These are phyloP conservation scores for Colletotrichum spaethianum DNA, from an alignment of 2,329 filamentous ascomycete genomes.

Conservation along the genomic window DNA sequence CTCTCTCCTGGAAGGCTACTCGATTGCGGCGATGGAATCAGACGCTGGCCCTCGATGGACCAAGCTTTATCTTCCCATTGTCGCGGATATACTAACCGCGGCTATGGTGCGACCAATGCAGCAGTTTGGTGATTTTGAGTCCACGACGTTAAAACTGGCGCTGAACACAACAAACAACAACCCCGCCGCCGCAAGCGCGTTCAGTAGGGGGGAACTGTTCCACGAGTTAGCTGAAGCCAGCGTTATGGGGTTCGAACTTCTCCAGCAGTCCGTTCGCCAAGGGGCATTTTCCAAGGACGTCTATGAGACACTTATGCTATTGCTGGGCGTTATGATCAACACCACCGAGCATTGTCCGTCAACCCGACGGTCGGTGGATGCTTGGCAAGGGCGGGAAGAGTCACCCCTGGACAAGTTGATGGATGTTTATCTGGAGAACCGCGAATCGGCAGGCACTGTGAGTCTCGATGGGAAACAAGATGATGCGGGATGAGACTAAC, in stretches of 20 bases:
- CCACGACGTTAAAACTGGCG: conserved; percentile 76
- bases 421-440: conserved; percentile 76
- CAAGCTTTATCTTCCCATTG: conserved; percentile 63
- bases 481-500: conserved; percentile 36
- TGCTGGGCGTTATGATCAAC: conserved; percentile 89
- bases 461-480: conserved; percentile 47
- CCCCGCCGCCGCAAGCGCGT: conserved; percentile 75
- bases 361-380: conserved; percentile 63
- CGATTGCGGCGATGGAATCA: conserved; percentile 62
- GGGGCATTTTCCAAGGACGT: conserved; percentile 64
- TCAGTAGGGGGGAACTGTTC: conserved; percentile 73
- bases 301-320: conserved; percentile 81
- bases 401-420: conserved; percentile 72
- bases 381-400: conserved; percentile 52
- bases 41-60: conserved; percentile 57
- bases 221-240: conserved; percentile 64
- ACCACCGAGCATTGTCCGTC: conserved; percentile 82
- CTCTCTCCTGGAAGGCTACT: conserved; percentile 69
- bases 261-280: conserved; percentile 63
- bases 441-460: conserved; percentile 78
- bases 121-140: conserved; percentile 58
- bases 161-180: conserved; percentile 92
- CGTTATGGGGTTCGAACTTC: conserved; percentile 63
- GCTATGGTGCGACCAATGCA: conserved; percentile 53
- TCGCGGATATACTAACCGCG: conserved; percentile 63